Evolutionary conservation across 192 early-diverging fungal species (phyloP).

Genomic region (Podila verticillata): DNA sequence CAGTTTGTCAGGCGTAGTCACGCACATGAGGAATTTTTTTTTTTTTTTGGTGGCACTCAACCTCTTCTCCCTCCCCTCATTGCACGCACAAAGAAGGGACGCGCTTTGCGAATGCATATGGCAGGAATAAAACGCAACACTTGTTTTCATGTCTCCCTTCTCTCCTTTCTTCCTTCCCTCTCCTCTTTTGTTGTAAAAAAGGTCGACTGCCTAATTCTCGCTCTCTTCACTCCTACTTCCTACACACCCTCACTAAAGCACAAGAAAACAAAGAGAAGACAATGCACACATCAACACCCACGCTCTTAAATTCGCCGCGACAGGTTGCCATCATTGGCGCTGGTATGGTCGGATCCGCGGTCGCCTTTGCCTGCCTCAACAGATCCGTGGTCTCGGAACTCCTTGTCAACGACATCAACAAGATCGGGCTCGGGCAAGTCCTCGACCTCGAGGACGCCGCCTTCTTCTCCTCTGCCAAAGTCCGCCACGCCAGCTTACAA

Average conservation of each 20-base stretch:
- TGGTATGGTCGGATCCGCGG: slow-evolving; percentile 77
- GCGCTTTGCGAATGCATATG: too few species aligned
- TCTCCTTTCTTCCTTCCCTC: neutral
- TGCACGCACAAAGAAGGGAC: too few species aligned
- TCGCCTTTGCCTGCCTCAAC: slow-evolving; percentile 74
- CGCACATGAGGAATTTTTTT: too few species aligned
- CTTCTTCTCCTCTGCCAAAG: slow-evolving; percentile 67
- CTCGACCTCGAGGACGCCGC: slow-evolving; percentile 82
- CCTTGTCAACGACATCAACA: slow-evolving; percentile 71
- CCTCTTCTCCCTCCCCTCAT: too few species aligned
- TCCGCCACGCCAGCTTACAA: slow-evolving; percentile 21
- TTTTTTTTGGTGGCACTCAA: too few species aligned
- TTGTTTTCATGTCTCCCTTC: too few species aligned
- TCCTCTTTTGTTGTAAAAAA: neutral
- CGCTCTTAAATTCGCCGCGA: neutral
- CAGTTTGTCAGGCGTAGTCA: too few species aligned
- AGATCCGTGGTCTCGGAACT: slow-evolving; percentile 71
- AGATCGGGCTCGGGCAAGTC: slow-evolving; percentile 72
- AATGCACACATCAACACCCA: neutral
- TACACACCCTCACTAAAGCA: too few species aligned
- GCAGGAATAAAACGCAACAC: too few species aligned
- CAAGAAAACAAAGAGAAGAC: neutral
- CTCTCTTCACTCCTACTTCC: neutral
- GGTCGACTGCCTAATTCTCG: neutral
- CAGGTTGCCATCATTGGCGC: slow-evolving; percentile 74